Conservation (phyloP, 2,329 filamentous ascomycete genomes). For the Hypoxylon sp. region DNA sequence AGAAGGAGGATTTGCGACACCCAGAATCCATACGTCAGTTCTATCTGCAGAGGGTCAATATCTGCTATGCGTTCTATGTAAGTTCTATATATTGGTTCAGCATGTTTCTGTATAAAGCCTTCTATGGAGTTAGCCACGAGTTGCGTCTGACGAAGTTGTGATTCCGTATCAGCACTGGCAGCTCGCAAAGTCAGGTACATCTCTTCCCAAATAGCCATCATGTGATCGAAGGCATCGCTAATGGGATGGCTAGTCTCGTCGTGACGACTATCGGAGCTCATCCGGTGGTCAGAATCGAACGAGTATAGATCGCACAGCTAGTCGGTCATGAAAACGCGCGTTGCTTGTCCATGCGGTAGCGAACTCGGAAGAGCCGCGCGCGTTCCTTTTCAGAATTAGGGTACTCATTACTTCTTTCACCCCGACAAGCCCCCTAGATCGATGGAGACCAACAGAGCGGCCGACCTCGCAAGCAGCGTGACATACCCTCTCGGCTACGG, state of each 20-base stretch:
- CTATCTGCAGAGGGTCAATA: constrained; percentile 11
- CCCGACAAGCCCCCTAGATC: constrained; percentile 1
- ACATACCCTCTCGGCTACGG: constrained; percentile 29
- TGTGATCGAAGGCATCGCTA: constrained; percentile 25
- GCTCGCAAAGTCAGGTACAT: constrained; percentile 34
- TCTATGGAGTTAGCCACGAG: constrained; percentile 16
- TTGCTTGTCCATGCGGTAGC: constrained; percentile 35
- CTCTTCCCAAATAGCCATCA: constrained; percentile 37
- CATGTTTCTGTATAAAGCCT: constrained; percentile 20
- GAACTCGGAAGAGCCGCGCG: constrained; percentile 30
- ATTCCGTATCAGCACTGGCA: background rate
- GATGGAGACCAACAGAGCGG: constrained; percentile 31
- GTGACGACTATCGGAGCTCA: constrained; percentile 1
- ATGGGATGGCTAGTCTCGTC: constrained; percentile 4
- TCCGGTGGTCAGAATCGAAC: constrained; percentile 31
- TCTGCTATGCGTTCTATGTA: constrained; percentile 2
- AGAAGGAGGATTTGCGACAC: constrained; percentile 34
- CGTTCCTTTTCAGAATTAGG: background rate
- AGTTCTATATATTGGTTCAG: constrained; percentile 4
- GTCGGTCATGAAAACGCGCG: constrained; percentile 35
- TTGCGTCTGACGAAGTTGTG: constrained; percentile 14
- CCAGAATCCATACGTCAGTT: constrained; percentile 33
- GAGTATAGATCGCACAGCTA: constrained; percentile 32
- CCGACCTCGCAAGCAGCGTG: constrained; percentile 35
- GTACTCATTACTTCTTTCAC: background rate